Conservation (phyloP, 2,329 filamentous ascomycete species). For the Diaporthe amygdali region DNA sequence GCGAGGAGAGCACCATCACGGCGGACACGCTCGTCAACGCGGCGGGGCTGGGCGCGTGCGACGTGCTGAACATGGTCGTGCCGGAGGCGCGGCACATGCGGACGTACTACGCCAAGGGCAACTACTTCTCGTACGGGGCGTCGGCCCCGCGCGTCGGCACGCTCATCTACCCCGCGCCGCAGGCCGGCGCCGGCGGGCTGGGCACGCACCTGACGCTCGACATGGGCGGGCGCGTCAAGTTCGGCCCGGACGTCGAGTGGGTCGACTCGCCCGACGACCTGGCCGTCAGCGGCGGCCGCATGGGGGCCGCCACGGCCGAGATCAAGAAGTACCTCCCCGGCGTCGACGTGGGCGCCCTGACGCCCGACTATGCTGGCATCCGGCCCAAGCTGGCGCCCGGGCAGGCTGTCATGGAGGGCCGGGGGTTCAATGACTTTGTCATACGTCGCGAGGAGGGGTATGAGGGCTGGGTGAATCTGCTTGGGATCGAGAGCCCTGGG, state of each 20-base stretch:
- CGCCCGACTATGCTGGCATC: conserved; percentile 89
- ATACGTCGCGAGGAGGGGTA: conserved; percentile 79
- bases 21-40: conserved; percentile 82
- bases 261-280: conserved; percentile 74
- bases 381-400: conserved; percentile 75
- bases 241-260: conserved; percentile 97
- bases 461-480: conserved; percentile 82
- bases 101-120: conserved; percentile 89
- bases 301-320: conserved; percentile 72
- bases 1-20: conserved; percentile 65
- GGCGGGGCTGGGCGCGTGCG: conserved; percentile 79
- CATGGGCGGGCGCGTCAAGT: conserved; percentile 81
- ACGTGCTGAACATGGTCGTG: conserved; percentile 82
- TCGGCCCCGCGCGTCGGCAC: conserved; percentile 68
- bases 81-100: conserved; percentile 58
- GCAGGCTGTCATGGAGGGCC: conserved; percentile 64
- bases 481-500: conserved; percentile 94
- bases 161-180: conserved; percentile 86
- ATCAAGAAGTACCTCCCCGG: conserved; percentile 81
- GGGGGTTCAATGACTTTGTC: conserved; percentile 83
- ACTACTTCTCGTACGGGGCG: conserved; percentile 85
- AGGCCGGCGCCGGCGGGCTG: conserved; percentile 81
- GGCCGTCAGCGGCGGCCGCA: conserved; percentile 65
- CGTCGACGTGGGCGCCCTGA: conserved; percentile 69
- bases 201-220: conserved; percentile 96